phyloP scores from a whole-genome alignment of 352 stramenopile genomes.

The Phytopythium litorale region DNA sequence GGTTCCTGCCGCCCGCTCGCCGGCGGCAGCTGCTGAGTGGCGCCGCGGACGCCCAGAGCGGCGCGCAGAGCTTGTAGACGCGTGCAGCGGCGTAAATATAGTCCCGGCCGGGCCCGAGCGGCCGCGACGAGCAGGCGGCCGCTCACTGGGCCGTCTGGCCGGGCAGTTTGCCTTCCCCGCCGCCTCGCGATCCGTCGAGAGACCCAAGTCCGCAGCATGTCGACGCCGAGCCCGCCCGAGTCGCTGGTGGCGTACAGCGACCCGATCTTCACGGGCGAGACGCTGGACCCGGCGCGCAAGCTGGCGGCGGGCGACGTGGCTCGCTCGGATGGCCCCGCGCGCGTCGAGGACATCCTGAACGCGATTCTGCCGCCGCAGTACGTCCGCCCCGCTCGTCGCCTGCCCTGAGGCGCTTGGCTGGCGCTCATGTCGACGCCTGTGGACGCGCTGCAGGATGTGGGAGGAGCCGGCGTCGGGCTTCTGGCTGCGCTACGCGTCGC shows the following conservation, averaged over 20 bases:
- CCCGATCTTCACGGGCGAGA: conserved; percentile 89
- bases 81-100: no score
- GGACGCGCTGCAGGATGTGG: conserved; percentile 53
- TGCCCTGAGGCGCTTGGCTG: neutral
- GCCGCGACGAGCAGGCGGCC: no score
- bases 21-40: conserved; percentile 1
- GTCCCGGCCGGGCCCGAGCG: no score
- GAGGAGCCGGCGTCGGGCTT: conserved; percentile 70
- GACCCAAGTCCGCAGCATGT: conserved; percentile 22
- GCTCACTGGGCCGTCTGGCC: no score
- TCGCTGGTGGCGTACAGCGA: conserved; percentile 88
- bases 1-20: neutral
- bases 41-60: neutral
- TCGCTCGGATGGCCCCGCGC: conserved; percentile 39
- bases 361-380: conserved; percentile 73
- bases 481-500: conserved; percentile 91
- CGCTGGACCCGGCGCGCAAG: conserved; percentile 54
- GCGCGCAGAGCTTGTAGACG: neutral
- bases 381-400: neutral
- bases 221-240: conserved; percentile 68
- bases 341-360: conserved; percentile 78
- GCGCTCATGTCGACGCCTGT: conserved; percentile 2
- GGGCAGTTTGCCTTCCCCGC: no score
- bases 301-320: conserved; percentile 12
- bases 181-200: no score